Conservation (phyloP, 208 protist genomes). For the Lotmaria passim region DNA sequence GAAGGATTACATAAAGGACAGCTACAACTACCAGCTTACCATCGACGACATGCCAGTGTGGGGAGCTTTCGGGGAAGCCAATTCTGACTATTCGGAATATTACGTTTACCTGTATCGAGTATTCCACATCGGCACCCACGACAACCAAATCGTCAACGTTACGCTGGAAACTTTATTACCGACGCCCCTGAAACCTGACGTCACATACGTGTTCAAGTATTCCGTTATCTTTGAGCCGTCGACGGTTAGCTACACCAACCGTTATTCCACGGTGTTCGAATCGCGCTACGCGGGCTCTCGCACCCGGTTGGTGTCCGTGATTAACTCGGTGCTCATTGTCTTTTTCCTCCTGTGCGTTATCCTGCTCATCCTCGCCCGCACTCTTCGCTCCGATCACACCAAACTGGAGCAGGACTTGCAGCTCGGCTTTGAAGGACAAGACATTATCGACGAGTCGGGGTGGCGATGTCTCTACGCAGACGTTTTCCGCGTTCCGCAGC, state of each 20-base stretch:
- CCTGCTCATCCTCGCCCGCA: constrained; percentile 89
- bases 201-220: constrained; percentile 88
- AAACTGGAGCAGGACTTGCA: constrained; percentile 73
- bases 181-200: constrained; percentile 20
- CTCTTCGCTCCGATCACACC: constrained; percentile 82
- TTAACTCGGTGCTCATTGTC: constrained; percentile 94
- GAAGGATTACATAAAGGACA: constrained; percentile 31
- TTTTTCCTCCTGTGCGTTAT: constrained; percentile 92
- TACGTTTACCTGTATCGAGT: constrained; percentile 87
- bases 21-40: constrained; percentile 65
- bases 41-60: constrained; percentile 71
- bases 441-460: constrained; percentile 90
- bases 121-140: constrained; percentile 80
- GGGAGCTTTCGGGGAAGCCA: constrained; percentile 41
- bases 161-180: constrained; percentile 53
- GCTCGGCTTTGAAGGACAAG: constrained; percentile 44
- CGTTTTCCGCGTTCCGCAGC: constrained; percentile 92
- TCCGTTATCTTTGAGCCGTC: constrained; percentile 74
- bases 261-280: constrained; percentile 93
- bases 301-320: constrained; percentile 90
- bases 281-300: constrained; percentile 88
- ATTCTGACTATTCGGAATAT: not conserved
- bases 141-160: constrained; percentile 66
- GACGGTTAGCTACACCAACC: constrained; percentile 71
- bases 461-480: constrained; percentile 97